Base-by-base conservation (phyloP, 805 yeast species). In the Teunomyces pallodes region DNA sequence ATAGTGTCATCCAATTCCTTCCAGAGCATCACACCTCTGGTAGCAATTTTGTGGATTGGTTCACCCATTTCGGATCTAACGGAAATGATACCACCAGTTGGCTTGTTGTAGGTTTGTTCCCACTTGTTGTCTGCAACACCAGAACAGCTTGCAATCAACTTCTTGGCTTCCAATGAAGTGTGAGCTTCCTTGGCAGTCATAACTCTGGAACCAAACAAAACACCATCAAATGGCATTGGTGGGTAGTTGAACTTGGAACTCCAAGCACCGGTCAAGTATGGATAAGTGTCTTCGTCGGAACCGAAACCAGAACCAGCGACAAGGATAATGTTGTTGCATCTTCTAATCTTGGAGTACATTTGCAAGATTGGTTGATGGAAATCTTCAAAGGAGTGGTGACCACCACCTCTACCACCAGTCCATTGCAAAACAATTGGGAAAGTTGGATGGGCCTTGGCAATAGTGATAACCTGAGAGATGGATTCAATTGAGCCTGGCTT, bases 351-450 rank as follows among this genome's bases (percentile, higher is more conserved):
- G 57, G 96, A 77, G 74, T 94, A 94, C 92, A 94, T 94, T 71
- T 90, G 96, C 65, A 94, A 75, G 57, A 94, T 81, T 58, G 99
- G 98, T 65, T 91, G 92, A 72, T 94, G 99, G 94, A 92, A 90
- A 75, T 94, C 99, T 79, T 94, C 99, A 65, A 84, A 94, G 44
- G 98, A 92, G 72, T 94, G 99, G 70, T 94, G 99, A 65, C 99
- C 99, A 81, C 99, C 99, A 76, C 97, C 99, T 81, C 99, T 91
- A 72, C 99, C 99, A 81, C 98, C 99, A 51, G 99, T 94, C 99
- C 99, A 94, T 78, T 94, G 99, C 60, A 94, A 75, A 47, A 94
- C 92, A 63, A 94, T 90, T 55, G 99, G 99, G 91, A 94, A 94
- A 54, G 69, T 75, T 57, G 99, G 99, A 74, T 91, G 96, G 43